Base-by-base conservation (phyloP, 2,329 filamentous ascomycete species). In the Trichoderma guizhouense region DNA sequence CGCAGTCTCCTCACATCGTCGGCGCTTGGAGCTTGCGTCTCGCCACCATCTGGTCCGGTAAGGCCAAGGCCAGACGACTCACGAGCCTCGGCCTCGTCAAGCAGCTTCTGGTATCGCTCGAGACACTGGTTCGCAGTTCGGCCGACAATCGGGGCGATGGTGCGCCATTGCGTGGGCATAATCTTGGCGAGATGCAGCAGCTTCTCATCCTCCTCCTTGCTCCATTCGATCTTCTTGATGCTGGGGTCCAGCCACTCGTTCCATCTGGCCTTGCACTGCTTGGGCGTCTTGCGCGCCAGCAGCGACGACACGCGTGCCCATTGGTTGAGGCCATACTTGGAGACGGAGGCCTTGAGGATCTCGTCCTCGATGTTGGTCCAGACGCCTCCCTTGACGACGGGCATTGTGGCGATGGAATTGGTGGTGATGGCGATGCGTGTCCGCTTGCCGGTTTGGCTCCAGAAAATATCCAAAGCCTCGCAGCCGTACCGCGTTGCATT, bases 261-360 rank as follows among this genome's bases (percentile, higher is more conserved):
- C 96, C 96, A 99, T 84, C 96, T 89, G 73, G 96, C 95, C 85
- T 99, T 99, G 90, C 96, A 99, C 85, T 99, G 96, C 85, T 99
- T 99, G 66, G 96, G 91, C 36, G 96, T 98, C 83, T 99, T 99
- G 79, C 97, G 93, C 80, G 95, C 95, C 76, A 99, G 91, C 75
- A 99, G 89, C 72, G 96, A 98, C 71, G 96, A 98, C 75, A 98
- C 96, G 82, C 96, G 95, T 80, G 96, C 95, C 96, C 96, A 99
- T 84, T 99, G 96, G 80, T 97, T 96, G 73, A 97, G 88, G 64
- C 94, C 94, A 86, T 97, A 97, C 82, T 97, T 97, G 77, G 93
- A 96, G 75, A 97, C 94, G 72, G 93, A 92, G 71, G 94, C 95
- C 84, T 98, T 98, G 84, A 99, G 92, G 79, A 98, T 97, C 83